Conservation (phyloP, 1,284 basidiomycete genomes). For the Puccinia hordei region DNA sequence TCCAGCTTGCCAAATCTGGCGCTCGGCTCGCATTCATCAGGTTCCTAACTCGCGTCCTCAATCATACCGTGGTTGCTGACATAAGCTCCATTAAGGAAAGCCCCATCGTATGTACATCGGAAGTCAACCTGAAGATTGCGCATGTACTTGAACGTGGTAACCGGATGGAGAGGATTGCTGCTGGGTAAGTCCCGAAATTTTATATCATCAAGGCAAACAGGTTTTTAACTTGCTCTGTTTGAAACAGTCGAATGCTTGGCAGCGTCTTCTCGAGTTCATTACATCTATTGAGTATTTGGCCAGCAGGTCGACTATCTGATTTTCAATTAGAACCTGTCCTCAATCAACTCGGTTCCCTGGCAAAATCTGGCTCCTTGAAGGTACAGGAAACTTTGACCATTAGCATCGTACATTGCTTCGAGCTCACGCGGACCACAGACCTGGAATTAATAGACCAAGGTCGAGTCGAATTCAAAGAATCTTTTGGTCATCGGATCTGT, state of each 20-base stretch:
- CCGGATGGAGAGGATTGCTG: constrained; percentile 45
- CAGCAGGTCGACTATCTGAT: constrained; percentile 2
- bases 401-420: constrained; percentile 39
- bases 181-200: constrained; percentile 32
- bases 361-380: constrained; percentile 1
- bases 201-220: neutral
- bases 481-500: constrained; percentile 37
- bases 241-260: constrained; percentile 34
- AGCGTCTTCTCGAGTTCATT: constrained; percentile 31
- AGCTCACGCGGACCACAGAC: constrained; percentile 34
- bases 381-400: constrained; percentile 47
- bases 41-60: constrained; percentile 38
- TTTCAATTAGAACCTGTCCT: constrained; percentile 31
- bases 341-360: constrained; percentile 24
- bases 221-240: constrained; percentile 16
- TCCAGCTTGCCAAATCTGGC: constrained; percentile 29
- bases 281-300: neutral
- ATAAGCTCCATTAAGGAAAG: constrained; percentile 8
- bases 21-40: constrained; percentile 40
- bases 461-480: constrained; percentile 16
- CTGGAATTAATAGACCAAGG: constrained; percentile 28
- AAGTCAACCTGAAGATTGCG: constrained; percentile 23
- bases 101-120: constrained; percentile 16
- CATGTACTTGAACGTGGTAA: constrained; percentile 31
- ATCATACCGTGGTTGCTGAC: constrained; percentile 40